Base-by-base conservation (phyloP, 2,329 filamentous ascomycete genomes). In the Epichloe coenophiala region DNA sequence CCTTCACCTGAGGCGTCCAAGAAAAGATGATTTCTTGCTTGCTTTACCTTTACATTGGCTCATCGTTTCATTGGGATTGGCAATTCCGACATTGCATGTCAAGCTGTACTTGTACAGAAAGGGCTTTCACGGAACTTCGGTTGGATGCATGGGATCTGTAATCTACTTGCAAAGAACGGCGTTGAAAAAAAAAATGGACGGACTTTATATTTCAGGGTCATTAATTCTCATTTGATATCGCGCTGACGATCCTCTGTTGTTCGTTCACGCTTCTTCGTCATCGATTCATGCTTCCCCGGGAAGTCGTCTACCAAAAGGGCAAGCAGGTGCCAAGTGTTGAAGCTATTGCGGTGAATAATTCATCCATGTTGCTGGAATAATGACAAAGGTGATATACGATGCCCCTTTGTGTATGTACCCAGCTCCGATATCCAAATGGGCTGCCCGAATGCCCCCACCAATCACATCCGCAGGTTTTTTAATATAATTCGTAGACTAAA, bases 1-100 rank as follows among this genome's bases (percentile, higher is more conserved):
- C 88, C 90, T 0, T 93, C 85, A 59, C 91, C 91, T 3, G 88
- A 95, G 67, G 87, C 88, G 5, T 80, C 82, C 54, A 80, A 84
- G 63, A 82, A 83, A 68, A 77, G 87, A 60, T 55, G 41, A 54
- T 19, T 9, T 31, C 15, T 7, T 19, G 3, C 17, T 27, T 23
- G 6, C 21, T 43, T 21, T 27, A 19, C 6, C 21, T 21, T 6
- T 12, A 15, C 6, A 31, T 44, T n/a, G 41, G 11, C 17, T 44
- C 42, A 7, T 44, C 4, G 8, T 31, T 21, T 41, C 5, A 19
- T 19, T 11, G n/a, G 17, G n/a, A 23, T 21, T 4, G 39, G 39
- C 11, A 19, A 19, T 41, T 5, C 11, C 9, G 21, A 41, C 5
- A 7, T 23, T 23, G 39, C 39, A 23, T 19, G 5, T 12, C 17